These are phyloP conservation scores for Podosphaera xanthii DNA, from an alignment of 2,329 filamentous ascomycete species.

Conservation along the genomic window DNA sequence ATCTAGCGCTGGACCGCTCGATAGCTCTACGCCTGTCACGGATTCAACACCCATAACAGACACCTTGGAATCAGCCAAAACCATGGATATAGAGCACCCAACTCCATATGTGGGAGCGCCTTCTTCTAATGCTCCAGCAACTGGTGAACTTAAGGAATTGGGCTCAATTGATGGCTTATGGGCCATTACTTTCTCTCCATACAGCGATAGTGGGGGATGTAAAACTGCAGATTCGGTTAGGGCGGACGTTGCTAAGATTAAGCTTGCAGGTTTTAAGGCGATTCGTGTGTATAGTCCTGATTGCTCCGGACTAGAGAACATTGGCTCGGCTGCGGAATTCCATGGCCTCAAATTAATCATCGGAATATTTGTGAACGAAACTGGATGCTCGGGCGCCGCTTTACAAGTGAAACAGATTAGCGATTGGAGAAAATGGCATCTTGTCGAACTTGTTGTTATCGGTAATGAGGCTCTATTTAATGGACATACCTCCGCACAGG, in stretches of 20 bases:
- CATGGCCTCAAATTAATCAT: conserved; percentile 59
- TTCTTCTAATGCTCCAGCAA: conserved; percentile 1
- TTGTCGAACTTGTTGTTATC: conserved; percentile 60
- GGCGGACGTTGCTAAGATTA: conserved; percentile 37
- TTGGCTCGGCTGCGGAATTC: conserved; percentile 44
- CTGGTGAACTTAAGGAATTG: conserved; percentile 12
- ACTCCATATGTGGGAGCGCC: conserved; percentile 4
- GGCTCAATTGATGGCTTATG: conserved; percentile 22
- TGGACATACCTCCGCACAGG: conserved; percentile 35
- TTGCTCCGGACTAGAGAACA: conserved; percentile 57
- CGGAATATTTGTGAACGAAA: conserved; percentile 61
- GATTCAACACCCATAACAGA: no score
- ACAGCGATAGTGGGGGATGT: conserved; percentile 36
- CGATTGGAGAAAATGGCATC: conserved; percentile 43
- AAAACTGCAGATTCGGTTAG: conserved; percentile 36
- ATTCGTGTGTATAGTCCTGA: conserved; percentile 82
- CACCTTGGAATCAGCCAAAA: no score
- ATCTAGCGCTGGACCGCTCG: conserved; percentile 16
- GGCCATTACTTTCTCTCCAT: conserved; percentile 66
- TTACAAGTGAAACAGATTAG: conserved; percentile 50
- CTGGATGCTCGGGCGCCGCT: conserved; percentile 32
- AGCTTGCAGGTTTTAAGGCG: conserved; percentile 40
- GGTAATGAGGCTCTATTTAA: conserved; percentile 83
- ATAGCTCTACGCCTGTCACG: no score
- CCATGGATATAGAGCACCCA: no score